Evolutionary conservation across 495 filamentous ascomycete species (phyloP).

Genomic region (Paragyromitra xinjiangensis): DNA sequence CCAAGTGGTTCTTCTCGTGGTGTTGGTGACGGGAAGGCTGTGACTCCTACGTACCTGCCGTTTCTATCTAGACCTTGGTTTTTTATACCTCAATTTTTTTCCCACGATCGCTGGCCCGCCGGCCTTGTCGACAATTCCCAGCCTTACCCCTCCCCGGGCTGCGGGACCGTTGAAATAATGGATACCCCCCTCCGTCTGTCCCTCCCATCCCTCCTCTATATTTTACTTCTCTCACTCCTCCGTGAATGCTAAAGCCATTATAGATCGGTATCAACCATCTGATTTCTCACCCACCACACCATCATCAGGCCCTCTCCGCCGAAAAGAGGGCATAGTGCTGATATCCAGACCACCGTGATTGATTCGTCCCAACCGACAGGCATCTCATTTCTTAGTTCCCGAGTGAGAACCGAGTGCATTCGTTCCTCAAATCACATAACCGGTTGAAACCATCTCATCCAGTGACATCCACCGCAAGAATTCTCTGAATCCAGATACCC

Average conservation of each 20-base stretch:
- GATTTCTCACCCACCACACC: not conserved
- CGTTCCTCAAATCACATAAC: conserved; percentile 28
- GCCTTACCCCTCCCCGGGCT: conserved; percentile 18
- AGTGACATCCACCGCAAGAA: conserved; percentile 27
- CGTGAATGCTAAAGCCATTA: conserved; percentile 7
- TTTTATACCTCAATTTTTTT: conserved; percentile 20
- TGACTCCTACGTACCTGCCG: conserved; percentile 21
- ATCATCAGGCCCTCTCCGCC: not conserved
- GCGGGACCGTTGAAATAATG: conserved; percentile 31
- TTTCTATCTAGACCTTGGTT: conserved; percentile 17
- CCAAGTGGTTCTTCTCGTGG: conserved; percentile 1
- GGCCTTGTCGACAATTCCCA: not conserved
- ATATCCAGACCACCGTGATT: conserved; percentile 5
- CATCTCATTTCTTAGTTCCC: conserved; percentile 38
- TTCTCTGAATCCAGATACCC: conserved; percentile 34
- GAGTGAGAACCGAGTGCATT: conserved; percentile 29
- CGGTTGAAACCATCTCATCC: conserved; percentile 41
- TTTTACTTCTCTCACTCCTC: conserved; percentile 4
- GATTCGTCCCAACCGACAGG: conserved; percentile 8
- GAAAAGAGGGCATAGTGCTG: not conserved
- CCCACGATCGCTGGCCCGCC: conserved; percentile 11
- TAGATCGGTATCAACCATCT: conserved; percentile 20
- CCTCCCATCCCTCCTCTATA: conserved; percentile 9
- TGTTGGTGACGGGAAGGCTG: conserved; percentile 25
- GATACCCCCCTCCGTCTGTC: conserved; percentile 11